Percentiles rank a stretch among this genome's conserved stretches.
Evolutionary conservation across 1,284 basidiomycete species (phyloP).

Genomic region (Singerocomus inundabilis): DNA sequence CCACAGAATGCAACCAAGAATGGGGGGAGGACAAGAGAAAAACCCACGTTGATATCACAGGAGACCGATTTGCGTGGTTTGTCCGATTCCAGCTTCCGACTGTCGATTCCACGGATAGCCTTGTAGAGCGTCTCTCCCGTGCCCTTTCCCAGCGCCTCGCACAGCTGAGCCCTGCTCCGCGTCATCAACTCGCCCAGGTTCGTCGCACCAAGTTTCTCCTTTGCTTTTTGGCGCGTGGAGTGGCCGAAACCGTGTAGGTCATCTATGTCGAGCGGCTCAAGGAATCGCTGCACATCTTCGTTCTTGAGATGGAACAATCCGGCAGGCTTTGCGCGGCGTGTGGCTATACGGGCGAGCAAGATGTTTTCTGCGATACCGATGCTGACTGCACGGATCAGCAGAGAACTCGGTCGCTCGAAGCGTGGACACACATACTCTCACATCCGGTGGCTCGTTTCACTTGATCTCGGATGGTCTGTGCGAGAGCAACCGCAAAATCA

Average conservation of each 20-base stretch:
- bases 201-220: conserved; percentile 73
- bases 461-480: conserved; percentile 77
- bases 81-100: conserved; percentile 75
- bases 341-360: conserved; percentile 89
- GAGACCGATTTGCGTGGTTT: conserved; percentile 86
- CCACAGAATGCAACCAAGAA: neutral
- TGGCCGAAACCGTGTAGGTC: conserved; percentile 89
- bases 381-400: conserved; percentile 54
- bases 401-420: neutral
- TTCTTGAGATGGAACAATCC: conserved; percentile 73
- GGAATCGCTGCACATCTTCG: conserved; percentile 53
- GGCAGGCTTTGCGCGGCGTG: conserved; percentile 88
- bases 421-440: conserved; percentile 59
- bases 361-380: conserved; percentile 93
- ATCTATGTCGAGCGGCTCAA: conserved; percentile 79
- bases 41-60: conserved; percentile 85
- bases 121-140: conserved; percentile 86
- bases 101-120: conserved; percentile 81
- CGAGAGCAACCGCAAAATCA: conserved; percentile 70
- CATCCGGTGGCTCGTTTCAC: conserved; percentile 79
- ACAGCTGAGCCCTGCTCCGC: conserved; percentile 62
- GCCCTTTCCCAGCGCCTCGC: conserved; percentile 76
- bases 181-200: conserved; percentile 67
- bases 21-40: neutral
- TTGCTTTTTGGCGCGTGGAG: conserved; percentile 68